phyloP scores from a whole-genome alignment of 2,329 filamentous ascomycete genomes.

The Colletotrichum lentis region DNA sequence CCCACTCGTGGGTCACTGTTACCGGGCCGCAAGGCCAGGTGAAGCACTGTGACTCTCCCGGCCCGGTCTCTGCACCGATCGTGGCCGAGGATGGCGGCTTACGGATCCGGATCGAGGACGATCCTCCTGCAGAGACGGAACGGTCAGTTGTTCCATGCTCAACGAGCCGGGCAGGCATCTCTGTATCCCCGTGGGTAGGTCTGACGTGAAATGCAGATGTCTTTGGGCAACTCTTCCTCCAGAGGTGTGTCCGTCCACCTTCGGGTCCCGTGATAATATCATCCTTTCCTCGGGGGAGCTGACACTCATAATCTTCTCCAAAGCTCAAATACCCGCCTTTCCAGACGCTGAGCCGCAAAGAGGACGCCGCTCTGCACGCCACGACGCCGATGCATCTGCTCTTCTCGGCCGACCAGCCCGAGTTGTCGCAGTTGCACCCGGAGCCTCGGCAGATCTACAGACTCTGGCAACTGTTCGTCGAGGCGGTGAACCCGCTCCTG shows the following conservation, averaged over 20 bases:
- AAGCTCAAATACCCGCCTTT: slow-evolving; percentile 38
- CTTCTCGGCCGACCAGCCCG: neutral
- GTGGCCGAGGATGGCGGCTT: neutral
- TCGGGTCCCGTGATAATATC: rapidly evolving
- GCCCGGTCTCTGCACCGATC: neutral
- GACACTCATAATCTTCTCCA: neutral
- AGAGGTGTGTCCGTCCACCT: neutral
- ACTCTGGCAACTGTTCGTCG: slow-evolving; percentile 48
- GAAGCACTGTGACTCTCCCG: neutral
- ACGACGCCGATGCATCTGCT: slow-evolving; percentile 32
- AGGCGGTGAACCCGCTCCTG: slow-evolving; percentile 45
- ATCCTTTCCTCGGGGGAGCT: neutral
- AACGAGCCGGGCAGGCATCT: too few species aligned
- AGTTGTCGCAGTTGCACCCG: slow-evolving; percentile 40
- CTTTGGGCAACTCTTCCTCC: slow-evolving; percentile 17
- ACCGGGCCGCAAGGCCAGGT: slow-evolving; percentile 25
- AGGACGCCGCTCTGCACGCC: slow-evolving; percentile 39
- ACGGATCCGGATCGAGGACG: neutral
- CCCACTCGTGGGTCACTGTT: slow-evolving; percentile 43
- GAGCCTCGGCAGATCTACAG: slow-evolving; percentile 45
- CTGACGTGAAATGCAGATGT: neutral
- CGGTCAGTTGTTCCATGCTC: neutral
- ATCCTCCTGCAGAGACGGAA: neutral
- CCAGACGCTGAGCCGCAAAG: slow-evolving; percentile 37
- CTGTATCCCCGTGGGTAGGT: neutral